Evolutionary conservation across 2,329 filamentous ascomycete genomes (phyloP), one percentile per base, ranked within the genome.

Genomic region (Colletotrichum scovillei): DNA sequence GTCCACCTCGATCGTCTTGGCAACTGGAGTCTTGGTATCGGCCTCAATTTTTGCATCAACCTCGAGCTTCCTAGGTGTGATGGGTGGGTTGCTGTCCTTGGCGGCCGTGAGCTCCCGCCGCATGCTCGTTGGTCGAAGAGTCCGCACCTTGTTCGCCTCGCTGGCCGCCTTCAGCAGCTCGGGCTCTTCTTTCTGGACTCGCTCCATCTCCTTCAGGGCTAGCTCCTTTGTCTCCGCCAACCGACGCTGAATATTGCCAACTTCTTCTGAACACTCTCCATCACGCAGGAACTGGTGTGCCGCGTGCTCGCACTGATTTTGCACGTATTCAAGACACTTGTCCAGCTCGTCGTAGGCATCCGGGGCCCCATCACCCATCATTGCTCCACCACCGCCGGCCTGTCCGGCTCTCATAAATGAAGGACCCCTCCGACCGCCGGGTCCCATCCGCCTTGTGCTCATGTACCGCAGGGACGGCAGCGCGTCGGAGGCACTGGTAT

Each of bases 261-360:
- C 88, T 81, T 97, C 94, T 22, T 90, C 88, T n/a, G 86, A 88
- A 82, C 95, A 98, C 78, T 97, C 93, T 12, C 95, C 95, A 66
- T 95, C 93, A 28, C 95, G 91, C n/a, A 98, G 86, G 74, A 97
- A 95, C 78, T 97, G 94, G 79, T 97, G 95, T 0, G 95, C 95
- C 3, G 93, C 95, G 67, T 92, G 92, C 83, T 98, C 95, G 80
- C 94, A 97, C 77, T 95, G 90, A 69, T 88, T 89, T 81, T 98
- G 95, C 5, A 94, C 93, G 75, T 90, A 90, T 79, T 98, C 95
- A 30, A 98, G 86, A 0, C 90, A 89, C 79, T 93, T 93, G 80
- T 98, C 95, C 1, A 95, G 87, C 57, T 90, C 87, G 76, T 97
- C 94, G 79, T 93, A 95, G 1, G 90, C 85, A 74, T 91, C 89